phyloP scores from a whole-genome alignment of 2,329 filamentous ascomycete species.

The Calycina herbarum region DNA sequence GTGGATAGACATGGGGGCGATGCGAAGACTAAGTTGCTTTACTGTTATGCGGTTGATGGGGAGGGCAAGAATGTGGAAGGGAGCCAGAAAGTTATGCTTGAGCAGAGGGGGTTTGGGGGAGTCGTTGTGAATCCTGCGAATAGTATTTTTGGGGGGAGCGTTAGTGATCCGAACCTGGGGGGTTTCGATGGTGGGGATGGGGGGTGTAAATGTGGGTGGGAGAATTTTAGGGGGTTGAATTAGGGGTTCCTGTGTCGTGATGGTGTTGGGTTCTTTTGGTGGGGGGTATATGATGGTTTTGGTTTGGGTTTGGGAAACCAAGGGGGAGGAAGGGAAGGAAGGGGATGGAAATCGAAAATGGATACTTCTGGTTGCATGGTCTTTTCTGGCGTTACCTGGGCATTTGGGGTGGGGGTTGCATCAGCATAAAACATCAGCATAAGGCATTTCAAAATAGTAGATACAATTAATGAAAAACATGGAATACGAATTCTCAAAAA shows the following conservation, averaged over 20 bases:
- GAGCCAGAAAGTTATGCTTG: conserved; percentile 47
- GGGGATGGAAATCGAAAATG: background rate
- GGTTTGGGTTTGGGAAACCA: background rate
- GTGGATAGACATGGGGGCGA: conserved; percentile 64
- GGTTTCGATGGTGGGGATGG: conserved; percentile 64
- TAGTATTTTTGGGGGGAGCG: conserved; percentile 35
- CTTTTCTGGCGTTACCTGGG: background rate
- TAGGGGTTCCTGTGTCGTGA: background rate
- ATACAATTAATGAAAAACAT: no score
- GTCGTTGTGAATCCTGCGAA: conserved; percentile 53
- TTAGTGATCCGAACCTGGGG: conserved; percentile 49
- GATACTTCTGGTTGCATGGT: background rate
- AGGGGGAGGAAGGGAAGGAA: background rate
- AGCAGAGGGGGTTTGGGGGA: conserved; percentile 53
- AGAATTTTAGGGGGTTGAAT: conserved; percentile 44
- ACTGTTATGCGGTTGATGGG: conserved; percentile 52
- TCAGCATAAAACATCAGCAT: background rate
- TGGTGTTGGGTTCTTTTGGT: background rate
- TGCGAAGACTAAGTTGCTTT: conserved; percentile 52
- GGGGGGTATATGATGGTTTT: conserved; percentile 8
- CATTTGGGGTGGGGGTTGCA: background rate
- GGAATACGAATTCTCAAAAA: no score
- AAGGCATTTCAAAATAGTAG: background rate
- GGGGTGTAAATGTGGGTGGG: conserved; percentile 62
- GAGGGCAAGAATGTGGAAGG: conserved; percentile 46